A percentile compares a stretch with the other conserved stretches of the same genome.
Evolutionary conservation across 805 yeast species (phyloP).

Genomic region (Lachancea quebecensis): DNA sequence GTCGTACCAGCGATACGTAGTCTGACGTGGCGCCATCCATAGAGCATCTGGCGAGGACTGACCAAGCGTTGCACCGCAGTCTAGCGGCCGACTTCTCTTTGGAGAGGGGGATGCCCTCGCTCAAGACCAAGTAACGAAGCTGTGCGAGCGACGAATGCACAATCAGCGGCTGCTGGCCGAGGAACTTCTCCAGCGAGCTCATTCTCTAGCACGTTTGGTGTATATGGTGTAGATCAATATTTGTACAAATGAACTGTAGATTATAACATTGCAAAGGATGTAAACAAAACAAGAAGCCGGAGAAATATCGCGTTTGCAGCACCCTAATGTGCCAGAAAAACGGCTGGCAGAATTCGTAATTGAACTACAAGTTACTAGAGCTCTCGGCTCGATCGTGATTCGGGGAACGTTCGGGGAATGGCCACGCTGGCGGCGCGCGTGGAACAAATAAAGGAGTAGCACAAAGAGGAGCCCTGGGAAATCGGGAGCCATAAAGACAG

Average conservation of each 20-base stretch:
- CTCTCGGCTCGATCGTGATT: too few species aligned
- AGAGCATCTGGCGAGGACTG: conserved; percentile 59
- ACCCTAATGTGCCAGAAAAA: too few species aligned
- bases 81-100: conserved; percentile 17
- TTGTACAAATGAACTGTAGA: not conserved
- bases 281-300: too few species aligned
- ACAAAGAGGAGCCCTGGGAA: too few species aligned
- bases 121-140: conserved; percentile 20
- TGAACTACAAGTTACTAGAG: too few species aligned
- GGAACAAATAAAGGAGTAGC: too few species aligned
- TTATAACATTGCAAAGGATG: too few species aligned
- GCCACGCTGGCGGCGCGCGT: too few species aligned
- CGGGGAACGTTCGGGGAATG: too few species aligned
- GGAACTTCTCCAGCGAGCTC: conserved; percentile 18
- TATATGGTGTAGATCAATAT: not conserved
- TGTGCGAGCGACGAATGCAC: conserved; percentile 25
- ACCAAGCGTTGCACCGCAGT: conserved; percentile 67
- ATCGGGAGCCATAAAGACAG: too few species aligned
- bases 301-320: too few species aligned
- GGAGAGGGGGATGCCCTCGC: conserved; percentile 20
- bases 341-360: too few species aligned
- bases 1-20: conserved; percentile 47
- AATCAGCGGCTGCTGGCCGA: conserved; percentile 20
- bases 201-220: not conserved
- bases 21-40: conserved; percentile 45